A percentile compares a stretch with the other conserved stretches of the same genome.
Evolutionary conservation across 2,329 filamentous ascomycete species (phyloP).

Genomic region (Alternaria sp.): DNA sequence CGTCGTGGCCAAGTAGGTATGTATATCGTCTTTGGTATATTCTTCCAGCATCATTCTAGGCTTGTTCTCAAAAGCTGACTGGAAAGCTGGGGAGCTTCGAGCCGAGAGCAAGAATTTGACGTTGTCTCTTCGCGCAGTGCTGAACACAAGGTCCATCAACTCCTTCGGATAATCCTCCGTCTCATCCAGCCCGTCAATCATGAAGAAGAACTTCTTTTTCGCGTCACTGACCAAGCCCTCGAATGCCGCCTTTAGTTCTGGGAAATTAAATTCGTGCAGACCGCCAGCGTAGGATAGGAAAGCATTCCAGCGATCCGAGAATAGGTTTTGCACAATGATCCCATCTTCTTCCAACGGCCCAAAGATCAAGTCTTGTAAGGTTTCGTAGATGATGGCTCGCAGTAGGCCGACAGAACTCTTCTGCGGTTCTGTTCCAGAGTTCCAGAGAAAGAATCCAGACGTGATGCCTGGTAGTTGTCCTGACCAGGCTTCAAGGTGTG

Average conservation of each 20-base stretch:
- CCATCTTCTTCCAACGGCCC: slow-evolving; percentile 39
- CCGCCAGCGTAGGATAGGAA: slow-evolving; percentile 42
- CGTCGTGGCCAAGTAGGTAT: slow-evolving; percentile 24
- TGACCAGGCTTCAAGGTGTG: slow-evolving; percentile 42
- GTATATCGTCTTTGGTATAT: slow-evolving; percentile 31
- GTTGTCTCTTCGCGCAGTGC: slow-evolving; percentile 33
- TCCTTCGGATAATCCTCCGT: slow-evolving; percentile 34
- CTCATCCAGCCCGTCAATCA: slow-evolving; percentile 46
- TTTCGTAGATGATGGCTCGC: slow-evolving; percentile 41
- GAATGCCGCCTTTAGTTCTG: slow-evolving; percentile 35
- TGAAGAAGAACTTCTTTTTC: slow-evolving; percentile 44
- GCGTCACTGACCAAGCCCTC: slow-evolving; percentile 39
- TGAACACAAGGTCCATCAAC: slow-evolving; percentile 30
- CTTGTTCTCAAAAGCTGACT: slow-evolving; percentile 34
- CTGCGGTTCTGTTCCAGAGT: slow-evolving; percentile 38
- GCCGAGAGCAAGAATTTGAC: slow-evolving; percentile 47
- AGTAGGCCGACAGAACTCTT: slow-evolving; percentile 37
- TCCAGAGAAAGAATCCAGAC: slow-evolving; percentile 60
- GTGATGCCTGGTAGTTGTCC: slow-evolving; percentile 39
- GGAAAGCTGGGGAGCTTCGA: slow-evolving; percentile 30
- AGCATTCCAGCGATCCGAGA: slow-evolving; percentile 41
- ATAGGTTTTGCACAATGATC: slow-evolving; percentile 35
- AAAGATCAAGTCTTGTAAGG: slow-evolving; percentile 45
- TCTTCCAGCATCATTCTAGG: slow-evolving; percentile 35
- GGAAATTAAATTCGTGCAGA: slow-evolving; percentile 29